Percentiles rank a stretch among this genome's conserved stretches.
Evolutionary conservation across 1,284 basidiomycete species (phyloP).

Genomic region (Veloporphyrellus conicus): DNA sequence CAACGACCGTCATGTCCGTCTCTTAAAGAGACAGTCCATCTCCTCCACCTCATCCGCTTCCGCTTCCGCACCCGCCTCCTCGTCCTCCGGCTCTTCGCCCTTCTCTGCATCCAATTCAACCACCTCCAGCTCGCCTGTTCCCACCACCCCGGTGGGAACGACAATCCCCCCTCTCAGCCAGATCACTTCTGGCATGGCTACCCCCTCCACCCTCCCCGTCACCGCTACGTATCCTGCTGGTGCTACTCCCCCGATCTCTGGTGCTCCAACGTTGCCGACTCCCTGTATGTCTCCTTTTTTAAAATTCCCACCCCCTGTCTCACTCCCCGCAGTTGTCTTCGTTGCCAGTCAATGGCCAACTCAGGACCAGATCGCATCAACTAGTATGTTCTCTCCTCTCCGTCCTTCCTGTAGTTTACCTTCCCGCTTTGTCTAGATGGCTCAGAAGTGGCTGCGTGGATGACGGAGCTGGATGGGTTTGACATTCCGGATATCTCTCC

Average conservation of each 20-base stretch:
- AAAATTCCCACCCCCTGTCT: background rate
- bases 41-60: slow-evolving; percentile 23
- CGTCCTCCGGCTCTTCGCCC: slow-evolving; percentile 19
- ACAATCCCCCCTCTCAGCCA: slow-evolving; percentile 52
- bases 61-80: slow-evolving; percentile 20
- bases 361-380: slow-evolving; percentile 66
- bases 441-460: slow-evolving; percentile 66
- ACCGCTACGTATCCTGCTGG: slow-evolving; percentile 56
- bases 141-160: slow-evolving; percentile 31
- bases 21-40: slow-evolving; percentile 26
- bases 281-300: slow-evolving; percentile 45
- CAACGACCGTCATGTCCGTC: slow-evolving; percentile 25
- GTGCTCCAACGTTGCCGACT: slow-evolving; percentile 62
- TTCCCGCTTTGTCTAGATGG: slow-evolving; percentile 40
- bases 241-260: slow-evolving; percentile 54
- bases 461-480: slow-evolving; percentile 70
- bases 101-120: slow-evolving; percentile 12
- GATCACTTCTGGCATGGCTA: slow-evolving; percentile 66
- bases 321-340: slow-evolving; percentile 46
- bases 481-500: slow-evolving; percentile 62
- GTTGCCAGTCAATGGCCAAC: slow-evolving; percentile 54
- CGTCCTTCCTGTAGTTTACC: background rate
- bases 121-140: slow-evolving; percentile 18
- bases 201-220: slow-evolving; percentile 47
- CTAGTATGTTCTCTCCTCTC: slow-evolving; percentile 39